phyloP scores from a whole-genome alignment of 495 filamentous ascomycete genomes.

The Patellaria atrata region DNA sequence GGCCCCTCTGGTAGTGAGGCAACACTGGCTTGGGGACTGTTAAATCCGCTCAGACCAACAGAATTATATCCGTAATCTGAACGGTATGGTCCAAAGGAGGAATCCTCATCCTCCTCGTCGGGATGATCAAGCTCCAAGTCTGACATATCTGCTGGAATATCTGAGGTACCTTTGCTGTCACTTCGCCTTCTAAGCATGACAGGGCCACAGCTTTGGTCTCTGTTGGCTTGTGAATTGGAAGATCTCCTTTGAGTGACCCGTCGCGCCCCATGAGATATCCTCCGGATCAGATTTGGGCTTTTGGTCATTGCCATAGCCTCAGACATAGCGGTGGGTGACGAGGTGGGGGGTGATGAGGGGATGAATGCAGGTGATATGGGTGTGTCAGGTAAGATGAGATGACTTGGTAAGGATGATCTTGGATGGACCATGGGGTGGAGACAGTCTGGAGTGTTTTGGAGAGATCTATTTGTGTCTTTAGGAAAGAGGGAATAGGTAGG shows the following conservation, averaged over 20 bases:
- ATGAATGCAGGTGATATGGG: slow-evolving; percentile 5
- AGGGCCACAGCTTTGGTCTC: slow-evolving; percentile 78
- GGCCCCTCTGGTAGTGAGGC: slow-evolving; percentile 36
- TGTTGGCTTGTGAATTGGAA: slow-evolving; percentile 55
- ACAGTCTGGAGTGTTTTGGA: slow-evolving; percentile 19
- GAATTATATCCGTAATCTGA: slow-evolving; percentile 25
- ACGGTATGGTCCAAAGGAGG: slow-evolving; percentile 20
- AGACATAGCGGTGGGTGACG: slow-evolving; percentile 26
- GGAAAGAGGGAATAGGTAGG: slow-evolving; percentile 8
- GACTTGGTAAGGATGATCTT: slow-evolving; percentile 3
- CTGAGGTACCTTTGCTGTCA: slow-evolving; percentile 61
- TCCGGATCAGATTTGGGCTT: slow-evolving; percentile 46
- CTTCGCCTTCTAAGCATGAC: slow-evolving; percentile 75
- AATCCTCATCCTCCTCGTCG: slow-evolving; percentile 47
- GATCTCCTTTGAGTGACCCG: slow-evolving; percentile 48
- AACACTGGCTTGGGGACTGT: slow-evolving; percentile 17
- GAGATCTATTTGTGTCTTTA: slow-evolving; percentile 11
- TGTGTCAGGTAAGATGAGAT: slow-evolving; percentile 12
- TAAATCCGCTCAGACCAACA: slow-evolving; percentile 25
- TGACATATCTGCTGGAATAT: slow-evolving; percentile 29
- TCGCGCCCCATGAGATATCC: slow-evolving; percentile 50
- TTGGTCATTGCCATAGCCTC: slow-evolving; percentile 36
- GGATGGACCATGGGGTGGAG: slow-evolving; percentile 9
- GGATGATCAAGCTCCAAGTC: slow-evolving; percentile 41
- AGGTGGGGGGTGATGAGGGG: slow-evolving; percentile 3